Base-by-base conservation (phyloP, 768 basidiomycete genomes). In the Pleurotus ostreatus region DNA sequence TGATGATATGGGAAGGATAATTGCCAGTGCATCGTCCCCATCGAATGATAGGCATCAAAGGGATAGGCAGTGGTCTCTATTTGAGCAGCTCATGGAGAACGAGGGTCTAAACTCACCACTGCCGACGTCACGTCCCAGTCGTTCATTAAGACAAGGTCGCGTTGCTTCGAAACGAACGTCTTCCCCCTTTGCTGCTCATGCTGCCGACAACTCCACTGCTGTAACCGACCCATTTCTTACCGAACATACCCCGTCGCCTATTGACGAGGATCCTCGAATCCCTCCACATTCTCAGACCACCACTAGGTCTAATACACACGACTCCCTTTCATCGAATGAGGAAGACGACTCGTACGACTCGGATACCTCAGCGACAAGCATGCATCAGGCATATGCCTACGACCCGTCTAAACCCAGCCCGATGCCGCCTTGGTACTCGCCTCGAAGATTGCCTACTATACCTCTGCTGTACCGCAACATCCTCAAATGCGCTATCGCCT, bases 401-500 rank as follows among this genome's bases (percentile, higher is more conserved):
- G 9, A 34, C 30, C 47, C 46, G 38, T 62, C 46, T 55, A 57
- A 9, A 5, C 51, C 20, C 12, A 56, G 15, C 39, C 56, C 38
- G 39, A 41, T 25, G 18, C 57, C 47, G 9, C 40, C 55, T 26
- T 58, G 51, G 57, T 55, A 45, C 22, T 53, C 46, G 25, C 59
- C 59, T 8, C 20, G 52, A 5, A 62, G 59, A 16, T 45, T 73
- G 39, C 78, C 79, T 4, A 59, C 70, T 11, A 60, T 87, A 37
- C 71, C 85, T 2, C 60, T 79, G 15, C 58, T 86, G 25, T 77
- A 84, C 56, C 80, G 82, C 40, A 92, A 91, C 64, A 82, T 97
- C 44, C 71, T 96, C 60, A 98, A 98, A 73, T 99, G 97, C 72
- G 80, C 86, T 2, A 74, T 98, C 15, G 90, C 95, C 0, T 99